A percentile compares a stretch with the other conserved stretches of the same genome.
Evolutionary conservation across 2,329 filamentous ascomycete genomes (phyloP).

Genomic region (Pseudofabraea citricarpa): DNA sequence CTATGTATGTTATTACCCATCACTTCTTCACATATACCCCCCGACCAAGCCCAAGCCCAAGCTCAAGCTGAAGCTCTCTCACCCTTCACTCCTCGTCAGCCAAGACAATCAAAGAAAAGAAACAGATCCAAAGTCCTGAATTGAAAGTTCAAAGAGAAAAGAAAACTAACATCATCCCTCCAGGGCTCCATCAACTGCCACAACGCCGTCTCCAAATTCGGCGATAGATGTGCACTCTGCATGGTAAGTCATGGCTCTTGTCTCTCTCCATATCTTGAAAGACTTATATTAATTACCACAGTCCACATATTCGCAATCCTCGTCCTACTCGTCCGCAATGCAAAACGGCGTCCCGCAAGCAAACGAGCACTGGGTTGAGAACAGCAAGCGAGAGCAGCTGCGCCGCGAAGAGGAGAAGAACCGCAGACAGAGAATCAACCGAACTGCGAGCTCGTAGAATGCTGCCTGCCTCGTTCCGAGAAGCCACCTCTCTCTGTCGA

Average conservation of each 20-base stretch:
- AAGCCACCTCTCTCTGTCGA: too few species aligned
- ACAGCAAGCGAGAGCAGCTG: conserved; percentile 14
- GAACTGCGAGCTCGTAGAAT: conserved; percentile 6
- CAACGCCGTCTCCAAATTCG: conserved; percentile 31
- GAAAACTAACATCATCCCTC: conserved; percentile 9
- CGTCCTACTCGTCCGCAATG: conserved; percentile 4
- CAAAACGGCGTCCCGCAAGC: conserved; percentile 11
- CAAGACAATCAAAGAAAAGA: too few species aligned
- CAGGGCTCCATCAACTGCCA: conserved; percentile 33
- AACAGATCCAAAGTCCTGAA: too few species aligned
- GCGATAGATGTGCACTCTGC: conserved; percentile 33
- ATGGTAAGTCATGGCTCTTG: conserved; percentile 18
- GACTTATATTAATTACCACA: conserved; percentile 3
- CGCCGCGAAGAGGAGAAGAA: conserved; percentile 15
- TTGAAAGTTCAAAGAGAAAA: too few species aligned
- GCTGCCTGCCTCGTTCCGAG: not conserved
- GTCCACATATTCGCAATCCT: conserved; percentile 8
- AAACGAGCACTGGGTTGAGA: conserved; percentile 16
- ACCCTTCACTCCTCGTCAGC: too few species aligned
- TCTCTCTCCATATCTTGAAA: not conserved
- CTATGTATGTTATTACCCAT: conserved; percentile 24
- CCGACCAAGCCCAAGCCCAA: too few species aligned
- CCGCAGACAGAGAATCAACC: conserved; percentile 11
- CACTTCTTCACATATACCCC: not conserved
- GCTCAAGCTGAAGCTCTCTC: too few species aligned